phyloP scores from a whole-genome alignment of 805 yeast genomes.

The Kuraishia piskuri region DNA sequence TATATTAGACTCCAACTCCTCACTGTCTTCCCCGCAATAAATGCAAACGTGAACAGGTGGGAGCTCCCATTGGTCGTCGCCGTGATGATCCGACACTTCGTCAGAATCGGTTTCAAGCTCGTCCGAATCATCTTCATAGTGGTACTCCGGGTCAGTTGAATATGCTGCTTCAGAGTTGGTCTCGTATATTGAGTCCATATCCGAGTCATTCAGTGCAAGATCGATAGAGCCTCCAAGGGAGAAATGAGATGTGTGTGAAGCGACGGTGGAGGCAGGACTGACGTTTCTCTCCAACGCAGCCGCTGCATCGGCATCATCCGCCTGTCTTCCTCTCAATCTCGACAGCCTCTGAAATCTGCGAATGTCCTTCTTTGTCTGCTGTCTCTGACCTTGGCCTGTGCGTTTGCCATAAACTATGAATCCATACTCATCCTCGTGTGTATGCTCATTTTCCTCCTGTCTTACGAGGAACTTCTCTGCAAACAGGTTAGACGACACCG shows the following conservation, averaged over 20 bases:
- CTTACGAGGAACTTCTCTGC: slow-evolving; percentile 9
- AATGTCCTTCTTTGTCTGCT: slow-evolving; percentile 31
- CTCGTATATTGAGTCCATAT: slow-evolving; percentile 3
- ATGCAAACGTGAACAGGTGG: slow-evolving; percentile 36
- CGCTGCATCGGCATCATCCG: slow-evolving; percentile 3
- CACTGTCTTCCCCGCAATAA: slow-evolving; percentile 35
- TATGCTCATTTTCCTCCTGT: slow-evolving; percentile 6
- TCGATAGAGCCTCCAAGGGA: slow-evolving; percentile 37
- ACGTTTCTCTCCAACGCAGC: slow-evolving; percentile 21
- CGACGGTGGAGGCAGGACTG: slow-evolving; percentile 48
- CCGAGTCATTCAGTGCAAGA: not conserved
- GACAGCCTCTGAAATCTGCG: slow-evolving; percentile 16
- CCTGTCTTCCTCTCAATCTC: slow-evolving; percentile 22
- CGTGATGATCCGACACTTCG: slow-evolving; percentile 10
- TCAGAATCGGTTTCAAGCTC: slow-evolving; percentile 8
- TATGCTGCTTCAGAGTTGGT: slow-evolving; percentile 1
- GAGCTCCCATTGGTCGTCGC: slow-evolving; percentile 17
- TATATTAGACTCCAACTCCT: slow-evolving; percentile 21
- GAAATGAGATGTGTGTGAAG: slow-evolving; percentile 46
- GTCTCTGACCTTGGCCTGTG: slow-evolving; percentile 19
- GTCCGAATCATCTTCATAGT: not conserved
- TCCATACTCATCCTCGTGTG: slow-evolving; percentile 47
- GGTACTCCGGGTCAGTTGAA: not conserved
- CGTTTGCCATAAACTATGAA: slow-evolving; percentile 28
- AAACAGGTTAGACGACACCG: slow-evolving; percentile 29